Evolutionary conservation across 129 eudicot genomes (phyloP).

Genomic region (Artemisia argyi): DNA sequence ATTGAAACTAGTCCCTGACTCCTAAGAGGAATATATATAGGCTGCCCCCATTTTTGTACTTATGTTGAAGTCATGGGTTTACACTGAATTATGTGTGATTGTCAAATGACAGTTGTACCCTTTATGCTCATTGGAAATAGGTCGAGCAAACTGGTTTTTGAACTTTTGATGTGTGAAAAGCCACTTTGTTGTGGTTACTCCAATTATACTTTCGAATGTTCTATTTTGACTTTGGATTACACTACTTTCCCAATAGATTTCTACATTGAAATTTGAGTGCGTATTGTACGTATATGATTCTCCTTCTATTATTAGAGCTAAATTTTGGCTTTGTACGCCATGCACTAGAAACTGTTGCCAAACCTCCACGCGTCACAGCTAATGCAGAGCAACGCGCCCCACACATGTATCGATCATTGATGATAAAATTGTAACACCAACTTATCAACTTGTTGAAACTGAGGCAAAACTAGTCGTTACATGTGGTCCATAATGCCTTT

Average conservation of each 20-base stretch:
- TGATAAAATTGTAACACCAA: no score
- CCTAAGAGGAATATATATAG: constrained; percentile 17
- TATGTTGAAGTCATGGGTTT: constrained; percentile 20
- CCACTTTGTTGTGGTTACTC: constrained; percentile 17
- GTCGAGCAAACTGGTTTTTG: constrained; percentile 10
- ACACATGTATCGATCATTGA: no score
- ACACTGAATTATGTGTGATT: constrained; percentile 26
- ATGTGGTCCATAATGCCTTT: background rate
- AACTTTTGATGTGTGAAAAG: constrained; percentile 7
- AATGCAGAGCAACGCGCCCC: no score
- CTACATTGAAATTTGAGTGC: background rate
- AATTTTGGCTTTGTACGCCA: no score
- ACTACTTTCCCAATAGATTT: constrained; percentile 1
- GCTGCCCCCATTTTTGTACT: constrained; percentile 26
- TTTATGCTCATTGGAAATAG: constrained; percentile 11
- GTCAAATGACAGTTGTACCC: constrained; percentile 13
- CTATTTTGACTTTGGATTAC: constrained; percentile 21
- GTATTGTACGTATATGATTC: no score
- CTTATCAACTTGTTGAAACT: no score
- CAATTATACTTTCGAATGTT: constrained; percentile 28
- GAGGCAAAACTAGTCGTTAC: no score
- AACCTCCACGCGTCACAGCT: no score
- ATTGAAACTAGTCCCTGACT: constrained; percentile 14
- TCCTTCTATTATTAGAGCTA: no score
- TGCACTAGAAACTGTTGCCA: no score